These are phyloP conservation scores for Yamadazyma laniorum DNA, from an alignment of 805 yeast genomes.

Conservation along the genomic window DNA sequence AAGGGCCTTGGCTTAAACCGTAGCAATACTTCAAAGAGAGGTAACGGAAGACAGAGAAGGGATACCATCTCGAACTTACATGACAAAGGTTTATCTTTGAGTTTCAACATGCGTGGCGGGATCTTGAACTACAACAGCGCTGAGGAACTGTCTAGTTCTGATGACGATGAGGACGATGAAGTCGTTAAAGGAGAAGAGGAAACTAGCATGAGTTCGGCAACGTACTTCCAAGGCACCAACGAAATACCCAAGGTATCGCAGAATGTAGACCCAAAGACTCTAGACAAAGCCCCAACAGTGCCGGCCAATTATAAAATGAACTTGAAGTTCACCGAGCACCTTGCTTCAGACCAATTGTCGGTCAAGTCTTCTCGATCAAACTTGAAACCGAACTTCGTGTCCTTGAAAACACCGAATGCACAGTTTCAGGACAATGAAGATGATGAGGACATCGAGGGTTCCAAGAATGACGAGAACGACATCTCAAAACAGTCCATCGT, in stretches of 20 bases:
- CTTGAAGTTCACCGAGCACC: slow-evolving; percentile 3
- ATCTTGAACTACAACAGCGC: slow-evolving; percentile 26
- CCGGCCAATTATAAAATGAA: neutral
- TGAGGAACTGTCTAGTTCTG: slow-evolving; percentile 17
- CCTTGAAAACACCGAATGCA: slow-evolving; percentile 70
- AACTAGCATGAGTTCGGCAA: neutral
- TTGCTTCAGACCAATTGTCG: slow-evolving; percentile 29
- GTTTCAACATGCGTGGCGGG: slow-evolving; percentile 65
- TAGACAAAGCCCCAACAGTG: neutral
- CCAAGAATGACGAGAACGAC: slow-evolving; percentile 45
- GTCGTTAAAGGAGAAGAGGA: slow-evolving; percentile 5
- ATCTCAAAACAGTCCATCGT: slow-evolving; percentile 53
- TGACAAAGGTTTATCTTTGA: slow-evolving; percentile 62
- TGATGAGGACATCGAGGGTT: slow-evolving; percentile 51
- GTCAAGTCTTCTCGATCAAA: slow-evolving; percentile 34
- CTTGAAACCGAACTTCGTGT: slow-evolving; percentile 62
- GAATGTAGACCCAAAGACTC: neutral
- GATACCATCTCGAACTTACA: slow-evolving; percentile 65
- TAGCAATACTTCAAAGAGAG: slow-evolving; percentile 1
- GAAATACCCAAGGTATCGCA: no score
- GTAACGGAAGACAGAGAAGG: slow-evolving; percentile 30
- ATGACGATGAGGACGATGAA: slow-evolving; percentile 11
- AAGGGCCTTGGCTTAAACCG: slow-evolving; percentile 10
- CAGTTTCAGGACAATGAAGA: slow-evolving; percentile 65
- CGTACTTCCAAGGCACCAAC: neutral